Conservation (phyloP, 192 early-diverging fungal genomes). For the Backusella parvicylindrica region DNA sequence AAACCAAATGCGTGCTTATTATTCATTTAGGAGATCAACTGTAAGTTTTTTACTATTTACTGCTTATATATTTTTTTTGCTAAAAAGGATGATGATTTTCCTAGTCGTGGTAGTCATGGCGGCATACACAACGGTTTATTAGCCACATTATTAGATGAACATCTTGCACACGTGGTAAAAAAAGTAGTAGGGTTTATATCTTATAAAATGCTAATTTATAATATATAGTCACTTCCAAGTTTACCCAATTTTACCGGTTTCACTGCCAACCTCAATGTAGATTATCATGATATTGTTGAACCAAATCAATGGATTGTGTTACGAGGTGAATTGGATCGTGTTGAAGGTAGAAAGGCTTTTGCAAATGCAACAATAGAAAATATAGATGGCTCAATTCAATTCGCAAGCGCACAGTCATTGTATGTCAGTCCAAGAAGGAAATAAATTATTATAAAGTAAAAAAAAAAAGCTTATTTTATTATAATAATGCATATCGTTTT, state of each 20-base stretch:
- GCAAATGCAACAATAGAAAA: slow-evolving; percentile 23
- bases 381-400: slow-evolving; percentile 8
- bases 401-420: slow-evolving; percentile 19
- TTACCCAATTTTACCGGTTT: slow-evolving; percentile 27
- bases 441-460: neutral
- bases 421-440: slow-evolving; percentile 24
- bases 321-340: slow-evolving; percentile 11
- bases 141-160: slow-evolving; percentile 31
- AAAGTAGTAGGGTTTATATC: too few relatives aligned
- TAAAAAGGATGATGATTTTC: neutral
- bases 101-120: slow-evolving; percentile 63
- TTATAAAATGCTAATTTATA: too few relatives aligned
- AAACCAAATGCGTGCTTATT: slow-evolving; percentile 46
- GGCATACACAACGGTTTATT: slow-evolving; percentile 76
- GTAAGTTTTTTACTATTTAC: too few relatives aligned
- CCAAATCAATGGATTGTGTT: slow-evolving; percentile 28
- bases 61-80: too few relatives aligned
- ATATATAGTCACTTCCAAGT: slow-evolving; percentile 14
- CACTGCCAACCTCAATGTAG: slow-evolving; percentile 28
- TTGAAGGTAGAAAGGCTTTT: slow-evolving; percentile 28
- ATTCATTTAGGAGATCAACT: slow-evolving; percentile 67
- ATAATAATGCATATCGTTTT: too few relatives aligned
- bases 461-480: neutral
- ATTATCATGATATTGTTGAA: slow-evolving; percentile 17
- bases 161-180: slow-evolving; percentile 33